Base-by-base conservation (phyloP, 2,329 filamentous ascomycete genomes). In the Penicillium polonicum region DNA sequence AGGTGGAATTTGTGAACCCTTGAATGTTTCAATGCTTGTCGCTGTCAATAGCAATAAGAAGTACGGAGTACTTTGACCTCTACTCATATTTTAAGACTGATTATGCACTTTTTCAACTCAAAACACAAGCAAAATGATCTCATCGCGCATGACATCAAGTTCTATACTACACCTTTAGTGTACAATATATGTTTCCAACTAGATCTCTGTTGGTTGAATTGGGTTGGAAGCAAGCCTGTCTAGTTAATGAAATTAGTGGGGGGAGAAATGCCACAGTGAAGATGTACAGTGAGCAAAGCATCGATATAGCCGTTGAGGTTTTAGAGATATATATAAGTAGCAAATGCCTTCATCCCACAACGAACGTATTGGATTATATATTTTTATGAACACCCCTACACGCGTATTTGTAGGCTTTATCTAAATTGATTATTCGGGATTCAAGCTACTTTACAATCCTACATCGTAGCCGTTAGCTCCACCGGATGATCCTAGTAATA, bases 191-290 rank as follows among this genome's bases (percentile, higher is more conserved):
- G 9, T 2, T 21, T 36, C 9, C 10, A n/a, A 23, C 13, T 48
- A 25, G 9, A n/a, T n/a, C 31, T n/a, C 15, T 17, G 1, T 36
- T 48, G 2, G 12, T 48, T 25, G 5, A 8, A 36, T 36, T 25
- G 9, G 3, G 31, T n/a, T 5, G 13, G 21, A 25, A 12, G 9
- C 13, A 36, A 25, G 5, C 15, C 2, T 10, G 2, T 4, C 2
- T 8, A n/a, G 2, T 13, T 12, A 3, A n/a, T n/a, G 19, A 3
- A n/a, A 25, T 12, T 5, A 1, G 2, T n/a, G 2, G 2, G 17
- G 5, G 15, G 5, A 15, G 15, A 4, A 9, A 35, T 10, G 13
- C 5, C 1, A 1, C 2, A n/a, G 9, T 12, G 5, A 13, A n/a
- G 3, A 36, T 1, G 5, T 48, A 25, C 2, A 12, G 15, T 0